These are phyloP conservation scores for Bipolaris victoriae DNA, from an alignment of 2,329 filamentous ascomycete species.

Conservation along the genomic window DNA sequence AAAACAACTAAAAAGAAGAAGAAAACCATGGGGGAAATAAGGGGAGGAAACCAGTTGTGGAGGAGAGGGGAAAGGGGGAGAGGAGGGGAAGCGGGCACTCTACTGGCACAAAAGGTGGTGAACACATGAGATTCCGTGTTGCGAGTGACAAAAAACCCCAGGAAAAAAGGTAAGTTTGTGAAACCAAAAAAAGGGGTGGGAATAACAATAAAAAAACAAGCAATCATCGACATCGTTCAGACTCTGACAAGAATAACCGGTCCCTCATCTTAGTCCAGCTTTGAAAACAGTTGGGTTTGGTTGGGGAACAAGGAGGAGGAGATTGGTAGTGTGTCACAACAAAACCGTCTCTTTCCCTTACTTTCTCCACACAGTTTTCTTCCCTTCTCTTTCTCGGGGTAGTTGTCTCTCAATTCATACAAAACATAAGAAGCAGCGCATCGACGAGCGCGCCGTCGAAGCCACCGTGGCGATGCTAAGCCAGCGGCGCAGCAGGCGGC, in stretches of 20 bases:
- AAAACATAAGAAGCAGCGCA: neutral
- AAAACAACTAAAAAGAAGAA: neutral
- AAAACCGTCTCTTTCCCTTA: too few relatives aligned
- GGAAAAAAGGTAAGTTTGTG: neutral
- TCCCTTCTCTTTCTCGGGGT: neutral
- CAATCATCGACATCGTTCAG: too few relatives aligned
- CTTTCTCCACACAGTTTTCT: neutral
- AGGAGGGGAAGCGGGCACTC: too few relatives aligned
- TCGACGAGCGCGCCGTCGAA: neutral
- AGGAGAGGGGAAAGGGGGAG: neutral
- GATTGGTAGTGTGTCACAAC: too few relatives aligned
- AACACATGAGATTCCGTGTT: too few relatives aligned
- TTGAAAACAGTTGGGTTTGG: too few relatives aligned
- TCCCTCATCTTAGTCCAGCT: too few relatives aligned
- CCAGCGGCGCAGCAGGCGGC: conserved; percentile 31
- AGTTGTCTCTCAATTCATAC: neutral
- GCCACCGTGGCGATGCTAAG: conserved; percentile 12
- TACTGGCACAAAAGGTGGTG: too few relatives aligned
- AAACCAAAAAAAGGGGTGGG: too few relatives aligned
- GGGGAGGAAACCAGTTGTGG: neutral
- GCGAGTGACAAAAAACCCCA: neutral
- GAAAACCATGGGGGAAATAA: neutral
- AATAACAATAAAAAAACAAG: too few relatives aligned
- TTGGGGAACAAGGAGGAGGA: too few relatives aligned
- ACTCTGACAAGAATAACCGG: too few relatives aligned